These are phyloP conservation scores for Torulaspora quercuum DNA, from an alignment of 805 yeast species.

Conservation along the genomic window DNA sequence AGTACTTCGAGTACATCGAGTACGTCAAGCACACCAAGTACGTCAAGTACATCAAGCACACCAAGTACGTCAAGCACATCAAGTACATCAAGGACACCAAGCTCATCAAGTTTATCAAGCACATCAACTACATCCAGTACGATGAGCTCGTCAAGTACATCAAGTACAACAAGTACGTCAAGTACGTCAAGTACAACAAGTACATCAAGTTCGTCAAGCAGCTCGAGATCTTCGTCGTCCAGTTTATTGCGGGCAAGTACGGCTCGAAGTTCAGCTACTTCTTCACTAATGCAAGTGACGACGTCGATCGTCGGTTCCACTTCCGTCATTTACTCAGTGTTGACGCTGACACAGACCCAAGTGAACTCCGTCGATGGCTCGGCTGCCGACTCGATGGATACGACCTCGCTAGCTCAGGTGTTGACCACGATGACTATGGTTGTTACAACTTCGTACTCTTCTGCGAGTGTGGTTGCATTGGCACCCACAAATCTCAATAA, in stretches of 20 bases:
- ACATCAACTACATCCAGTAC: slow-evolving; percentile 4
- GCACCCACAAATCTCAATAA: slow-evolving; percentile 8
- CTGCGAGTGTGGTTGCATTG: slow-evolving; percentile 12
- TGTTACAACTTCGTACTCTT: slow-evolving; percentile 19
- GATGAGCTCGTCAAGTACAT: slow-evolving; percentile 1
- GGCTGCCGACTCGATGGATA: too few relatives aligned
- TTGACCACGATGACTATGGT: slow-evolving; percentile 14
- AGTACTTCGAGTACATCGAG: slow-evolving; percentile 3
- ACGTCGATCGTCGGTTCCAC: slow-evolving; percentile 17
- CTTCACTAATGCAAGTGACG: slow-evolving; percentile 13
- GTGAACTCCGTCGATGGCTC: background rate
- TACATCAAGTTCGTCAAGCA: slow-evolving; percentile 8
- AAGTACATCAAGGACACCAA: slow-evolving; percentile 6
- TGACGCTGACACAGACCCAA: slow-evolving; percentile 20
- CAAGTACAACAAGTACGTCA: slow-evolving; percentile 6
- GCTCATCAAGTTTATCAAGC: slow-evolving; percentile 7
- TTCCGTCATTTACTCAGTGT: slow-evolving; percentile 22
- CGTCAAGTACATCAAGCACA: slow-evolving; percentile 3
- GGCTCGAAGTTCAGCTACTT: slow-evolving; percentile 7
- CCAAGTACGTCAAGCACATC: too few relatives aligned
- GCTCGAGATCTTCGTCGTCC: slow-evolving; percentile 9
- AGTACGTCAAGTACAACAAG: slow-evolving; percentile 7
- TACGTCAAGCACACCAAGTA: slow-evolving; percentile 4
- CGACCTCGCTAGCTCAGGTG: slow-evolving; percentile 2
- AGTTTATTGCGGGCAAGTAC: too few relatives aligned